Conservation (phyloP, 495 filamentous ascomycete genomes). For the Podospora conica region DNA sequence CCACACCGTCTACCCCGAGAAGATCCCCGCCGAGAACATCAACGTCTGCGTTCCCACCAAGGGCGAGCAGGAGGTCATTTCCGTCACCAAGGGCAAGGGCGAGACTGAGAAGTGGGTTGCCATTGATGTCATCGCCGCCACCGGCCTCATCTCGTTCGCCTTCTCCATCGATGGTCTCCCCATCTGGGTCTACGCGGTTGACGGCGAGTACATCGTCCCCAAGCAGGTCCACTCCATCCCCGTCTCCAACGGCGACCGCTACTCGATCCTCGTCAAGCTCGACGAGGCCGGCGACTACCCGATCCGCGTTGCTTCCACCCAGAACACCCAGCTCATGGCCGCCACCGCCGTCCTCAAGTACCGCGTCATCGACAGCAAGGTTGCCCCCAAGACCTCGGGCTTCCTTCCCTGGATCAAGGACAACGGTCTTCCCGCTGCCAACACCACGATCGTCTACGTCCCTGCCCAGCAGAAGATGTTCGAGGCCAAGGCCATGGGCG, state of each 20-base stretch:
- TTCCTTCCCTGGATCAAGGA: constrained; percentile 37
- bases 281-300: constrained; percentile 32
- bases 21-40: constrained; percentile 33
- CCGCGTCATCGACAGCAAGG: constrained; percentile 9
- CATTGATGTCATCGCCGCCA: constrained; percentile 43
- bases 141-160: constrained; percentile 29
- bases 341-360: constrained; percentile 25
- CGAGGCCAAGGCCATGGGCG: constrained; percentile 28
- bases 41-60: constrained; percentile 38
- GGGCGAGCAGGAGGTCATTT: constrained; percentile 31
- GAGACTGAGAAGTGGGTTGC: constrained; percentile 35
- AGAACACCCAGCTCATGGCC: constrained; percentile 33
- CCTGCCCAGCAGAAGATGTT: constrained; percentile 34
- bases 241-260: constrained; percentile 38
- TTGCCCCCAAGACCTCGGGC: constrained; percentile 18
- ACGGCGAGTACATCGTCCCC: constrained; percentile 41
- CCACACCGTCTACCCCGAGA: constrained; percentile 14
- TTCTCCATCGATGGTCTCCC: constrained; percentile 43
- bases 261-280: constrained; percentile 36
- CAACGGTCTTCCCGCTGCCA: constrained; percentile 31
- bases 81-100: constrained; percentile 28
- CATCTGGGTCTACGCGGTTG: constrained; percentile 42
- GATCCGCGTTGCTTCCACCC: constrained; percentile 32
- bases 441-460: constrained; percentile 30
- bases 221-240: constrained; percentile 32